Conservation (phyloP, 495 filamentous ascomycete species). For the Jackrogersella multiformis region DNA sequence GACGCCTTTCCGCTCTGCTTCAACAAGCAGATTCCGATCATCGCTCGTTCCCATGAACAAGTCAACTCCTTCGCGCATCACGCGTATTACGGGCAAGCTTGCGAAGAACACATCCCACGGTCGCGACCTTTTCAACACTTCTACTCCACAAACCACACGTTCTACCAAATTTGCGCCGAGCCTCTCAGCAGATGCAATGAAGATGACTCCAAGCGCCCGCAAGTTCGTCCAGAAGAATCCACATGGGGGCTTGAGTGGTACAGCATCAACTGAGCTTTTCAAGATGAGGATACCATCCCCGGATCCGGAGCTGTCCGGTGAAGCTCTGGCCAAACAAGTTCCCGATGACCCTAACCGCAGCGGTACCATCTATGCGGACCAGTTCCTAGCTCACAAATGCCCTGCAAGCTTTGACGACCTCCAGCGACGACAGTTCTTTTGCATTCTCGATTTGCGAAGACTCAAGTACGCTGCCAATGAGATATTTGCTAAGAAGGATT, state of each 20-base stretch:
- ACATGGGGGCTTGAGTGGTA: conserved; percentile 49
- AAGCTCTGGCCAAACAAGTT: conserved; percentile 55
- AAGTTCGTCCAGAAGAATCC: conserved; percentile 42
- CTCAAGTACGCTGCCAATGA: conserved; percentile 63
- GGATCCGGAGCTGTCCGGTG: conserved; percentile 56
- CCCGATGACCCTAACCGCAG: conserved; percentile 51
- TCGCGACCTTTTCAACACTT: conserved; percentile 53
- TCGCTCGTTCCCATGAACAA: conserved; percentile 43
- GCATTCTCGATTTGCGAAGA: conserved; percentile 61
- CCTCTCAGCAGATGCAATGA: conserved; percentile 41
- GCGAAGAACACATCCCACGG: conserved; percentile 21
- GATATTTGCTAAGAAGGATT: conserved; percentile 61
- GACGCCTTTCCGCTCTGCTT: conserved; percentile 46
- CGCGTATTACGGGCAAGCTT: conserved; percentile 24
- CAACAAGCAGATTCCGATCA: conserved; percentile 42
- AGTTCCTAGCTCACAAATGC: conserved; percentile 59
- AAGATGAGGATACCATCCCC: conserved; percentile 58
- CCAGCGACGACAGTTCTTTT: conserved; percentile 62
- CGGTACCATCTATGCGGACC: conserved; percentile 60
- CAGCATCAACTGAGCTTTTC: conserved; percentile 54
- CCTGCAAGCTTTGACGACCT: conserved; percentile 58
- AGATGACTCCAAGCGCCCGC: conserved; percentile 30
- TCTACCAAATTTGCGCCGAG: conserved; percentile 51
- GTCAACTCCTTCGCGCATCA: conserved; percentile 30
- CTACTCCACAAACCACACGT: conserved; percentile 44